Conservation (phyloP, 2,329 filamentous ascomycete species). For the Colletotrichum coccodes region DNA sequence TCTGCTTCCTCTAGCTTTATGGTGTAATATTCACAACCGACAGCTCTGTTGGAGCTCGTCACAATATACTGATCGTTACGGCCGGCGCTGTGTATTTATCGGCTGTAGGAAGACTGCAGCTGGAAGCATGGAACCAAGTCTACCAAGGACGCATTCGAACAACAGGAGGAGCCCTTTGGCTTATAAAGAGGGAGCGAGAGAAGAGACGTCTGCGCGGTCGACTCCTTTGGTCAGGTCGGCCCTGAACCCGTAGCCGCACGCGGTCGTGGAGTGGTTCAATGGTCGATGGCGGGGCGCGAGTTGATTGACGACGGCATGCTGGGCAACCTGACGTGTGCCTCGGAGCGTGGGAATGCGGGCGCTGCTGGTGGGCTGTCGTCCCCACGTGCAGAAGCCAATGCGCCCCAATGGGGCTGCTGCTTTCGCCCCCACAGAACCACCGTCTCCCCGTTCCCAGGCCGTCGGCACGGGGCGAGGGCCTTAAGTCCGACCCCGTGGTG, state of each 20-base stretch:
- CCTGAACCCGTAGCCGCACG: not conserved
- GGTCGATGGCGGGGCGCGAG: not conserved
- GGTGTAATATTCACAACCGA: not conserved
- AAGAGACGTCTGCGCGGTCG: not conserved
- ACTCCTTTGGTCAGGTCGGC: not conserved
- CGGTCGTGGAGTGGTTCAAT: not conserved
- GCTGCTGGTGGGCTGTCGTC: not conserved
- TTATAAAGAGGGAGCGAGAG: too few relatives aligned
- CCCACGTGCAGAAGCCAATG: slow-evolving; percentile 21
- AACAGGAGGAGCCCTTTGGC: not conserved
- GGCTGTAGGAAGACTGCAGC: too few relatives aligned
- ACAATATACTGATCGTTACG: too few relatives aligned
- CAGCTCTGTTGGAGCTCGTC: too few relatives aligned
- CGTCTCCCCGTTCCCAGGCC: not conserved
- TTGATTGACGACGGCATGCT: not conserved
- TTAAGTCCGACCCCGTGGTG: slow-evolving; percentile 12
- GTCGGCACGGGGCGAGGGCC: not conserved
- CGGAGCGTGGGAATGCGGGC: slow-evolving; percentile 2
- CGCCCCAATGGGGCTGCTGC: not conserved
- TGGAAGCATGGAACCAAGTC: too few relatives aligned
- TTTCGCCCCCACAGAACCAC: not conserved
- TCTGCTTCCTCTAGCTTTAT: not conserved
- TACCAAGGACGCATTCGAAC: too few relatives aligned
- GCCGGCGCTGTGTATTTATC: too few relatives aligned
- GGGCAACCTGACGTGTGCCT: too few relatives aligned